A percentile compares a stretch with the other conserved stretches of the same genome.
These are phyloP conservation scores for Calonectria pseudoturangicola DNA, from an alignment of 2,329 filamentous ascomycete genomes.

Conservation along the genomic window DNA sequence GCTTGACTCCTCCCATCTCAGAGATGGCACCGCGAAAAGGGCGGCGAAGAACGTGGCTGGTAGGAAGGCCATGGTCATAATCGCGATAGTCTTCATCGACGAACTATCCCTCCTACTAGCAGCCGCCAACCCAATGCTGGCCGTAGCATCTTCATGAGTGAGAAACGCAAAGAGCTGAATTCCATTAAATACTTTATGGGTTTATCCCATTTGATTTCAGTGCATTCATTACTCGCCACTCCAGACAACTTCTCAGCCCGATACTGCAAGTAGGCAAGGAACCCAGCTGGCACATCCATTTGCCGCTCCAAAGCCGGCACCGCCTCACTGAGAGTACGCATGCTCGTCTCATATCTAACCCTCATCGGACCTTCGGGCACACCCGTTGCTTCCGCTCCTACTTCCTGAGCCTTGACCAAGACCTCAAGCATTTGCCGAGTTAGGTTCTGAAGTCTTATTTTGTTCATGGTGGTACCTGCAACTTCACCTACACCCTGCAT, in stretches of 20 bases:
- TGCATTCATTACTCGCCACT: background rate
- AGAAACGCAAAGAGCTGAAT: background rate
- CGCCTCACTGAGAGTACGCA: background rate
- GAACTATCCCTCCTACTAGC: background rate
- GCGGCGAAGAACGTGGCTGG: slow-evolving; percentile 5
- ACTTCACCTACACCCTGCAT: too few species aligned
- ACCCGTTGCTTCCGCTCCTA: too few species aligned
- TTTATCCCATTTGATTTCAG: background rate
- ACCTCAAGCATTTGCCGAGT: too few species aligned
- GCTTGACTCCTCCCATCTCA: background rate
- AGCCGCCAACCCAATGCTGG: slow-evolving; percentile 1
- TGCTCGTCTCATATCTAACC: background rate
- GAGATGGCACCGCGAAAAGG: background rate
- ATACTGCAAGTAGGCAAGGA: background rate
- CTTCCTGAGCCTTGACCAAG: too few species aligned
- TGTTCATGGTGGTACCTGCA: too few species aligned
- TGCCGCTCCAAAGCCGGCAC: background rate
- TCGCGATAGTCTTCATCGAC: slow-evolving; percentile 1
- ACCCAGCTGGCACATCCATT: background rate
- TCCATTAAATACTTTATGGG: background rate
- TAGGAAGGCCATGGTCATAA: slow-evolving; percentile 16
- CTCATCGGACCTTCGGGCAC: background rate
- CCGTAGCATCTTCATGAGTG: background rate
- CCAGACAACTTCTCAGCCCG: background rate
- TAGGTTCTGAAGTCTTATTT: too few species aligned